A percentile compares a stretch with the other conserved stretches of the same genome.
phyloP scores from a whole-genome alignment of 768 basidiomycete genomes.

The Termitomyces sp. region DNA sequence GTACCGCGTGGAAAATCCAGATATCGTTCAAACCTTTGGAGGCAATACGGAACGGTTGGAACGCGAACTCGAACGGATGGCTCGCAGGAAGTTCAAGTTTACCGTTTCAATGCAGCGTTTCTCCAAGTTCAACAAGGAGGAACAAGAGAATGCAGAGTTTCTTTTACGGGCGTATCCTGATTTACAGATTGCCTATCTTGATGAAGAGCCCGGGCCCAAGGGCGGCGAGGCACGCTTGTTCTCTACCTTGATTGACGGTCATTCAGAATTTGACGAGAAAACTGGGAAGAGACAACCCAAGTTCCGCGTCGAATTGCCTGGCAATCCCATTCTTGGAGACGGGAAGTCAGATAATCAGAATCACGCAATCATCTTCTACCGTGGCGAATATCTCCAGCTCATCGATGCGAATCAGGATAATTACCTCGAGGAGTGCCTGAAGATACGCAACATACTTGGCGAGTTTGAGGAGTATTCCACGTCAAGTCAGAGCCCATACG shows the following conservation, averaged over 20 bases:
- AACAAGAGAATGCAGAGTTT: conserved; percentile 98
- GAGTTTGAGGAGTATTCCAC: conserved; percentile 95
- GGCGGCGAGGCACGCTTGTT: conserved; percentile 87
- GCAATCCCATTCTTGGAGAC: conserved; percentile 98
- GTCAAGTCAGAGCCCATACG: conserved; percentile 92
- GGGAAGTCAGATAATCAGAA: conserved; percentile 99
- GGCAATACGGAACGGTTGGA: conserved; percentile 96
- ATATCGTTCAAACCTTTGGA: conserved; percentile 92
- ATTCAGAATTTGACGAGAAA: conserved; percentile 89
- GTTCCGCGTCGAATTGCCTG: conserved; percentile 95
- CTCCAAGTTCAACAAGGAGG: conserved; percentile 99
- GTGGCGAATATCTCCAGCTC: conserved; percentile 97
- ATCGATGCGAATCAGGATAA: conserved; percentile 99
- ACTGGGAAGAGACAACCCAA: conserved; percentile 91
- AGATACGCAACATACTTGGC: conserved; percentile 95
- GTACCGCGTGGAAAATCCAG: conserved; percentile 98
- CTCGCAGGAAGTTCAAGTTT: conserved; percentile 97
- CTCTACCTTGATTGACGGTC: conserved; percentile 94
- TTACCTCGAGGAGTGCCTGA: conserved; percentile 97
- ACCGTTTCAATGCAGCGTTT: conserved; percentile 98
- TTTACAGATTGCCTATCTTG: conserved; percentile 95
- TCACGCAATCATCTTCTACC: conserved; percentile 98
- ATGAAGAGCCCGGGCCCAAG: conserved; percentile 89
- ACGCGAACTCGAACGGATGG: conserved; percentile 94
- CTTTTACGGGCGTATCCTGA: conserved; percentile 96